Evolutionary conservation across 2,329 filamentous ascomycete species (phyloP), one percentile per base, ranked within the genome.

Genomic region (Clonostachys solani): DNA sequence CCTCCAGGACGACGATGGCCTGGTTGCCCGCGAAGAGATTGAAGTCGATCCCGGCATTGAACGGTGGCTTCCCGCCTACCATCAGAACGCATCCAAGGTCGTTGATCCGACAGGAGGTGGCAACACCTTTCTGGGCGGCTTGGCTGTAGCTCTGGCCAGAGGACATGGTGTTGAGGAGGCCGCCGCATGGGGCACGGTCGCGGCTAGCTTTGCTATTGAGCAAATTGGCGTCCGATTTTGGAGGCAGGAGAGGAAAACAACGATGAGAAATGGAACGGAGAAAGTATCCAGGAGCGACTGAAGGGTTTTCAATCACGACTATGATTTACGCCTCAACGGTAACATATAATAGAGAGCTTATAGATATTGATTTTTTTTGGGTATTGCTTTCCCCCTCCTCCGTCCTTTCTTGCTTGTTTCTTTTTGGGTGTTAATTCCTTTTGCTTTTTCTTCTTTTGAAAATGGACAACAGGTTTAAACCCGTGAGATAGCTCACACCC

Each of bases 41-140:
- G 77, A 80, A 50, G 68, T 86, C 40, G 78, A 87, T 53, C 79
- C 83, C 13, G 83, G 84, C 4, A 74, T 85, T 46, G 79, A 85
- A 56, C 71, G 76, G 49, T 95, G 90, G 88, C 68, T 96, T 19
- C 89, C 88, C 12, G 87, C 92, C 8, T 92, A 86, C 60, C 87
- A 92, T 59, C 66, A 62, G 6, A 62, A 69, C 36, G 40, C 56
- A 1, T 49, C 56, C 9, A 80, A 72, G 49, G 89, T 96, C 2
- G 71, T 94, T n/a, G 94, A 97, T 64, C 92, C 92, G 1, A 97
- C 94, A 0, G 94, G 94, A 10, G 94, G 91, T 17, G 94, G 94
- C 1, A 99, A 99, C 65, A 85, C 87, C 0, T 97, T 96, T 57
- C 72, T 96, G 19, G 77, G 78, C 18, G 77, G 78, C n/a, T 55